Evolutionary conservation across 306 rosid species (phyloP).

Genomic region (Fragaria ananassa): DNA sequence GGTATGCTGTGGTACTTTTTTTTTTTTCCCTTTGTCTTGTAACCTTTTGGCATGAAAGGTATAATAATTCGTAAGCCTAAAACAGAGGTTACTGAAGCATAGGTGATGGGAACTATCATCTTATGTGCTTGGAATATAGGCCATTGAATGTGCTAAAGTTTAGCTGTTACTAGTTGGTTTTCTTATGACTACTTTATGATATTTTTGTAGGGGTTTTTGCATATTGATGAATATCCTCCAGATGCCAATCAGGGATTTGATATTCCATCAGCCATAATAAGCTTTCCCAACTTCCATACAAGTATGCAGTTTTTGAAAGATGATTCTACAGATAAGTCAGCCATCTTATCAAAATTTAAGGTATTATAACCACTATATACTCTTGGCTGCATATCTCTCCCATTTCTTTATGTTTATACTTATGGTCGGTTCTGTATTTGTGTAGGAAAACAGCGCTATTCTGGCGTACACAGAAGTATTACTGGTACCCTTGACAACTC

Average conservation of each 20-base stretch:
- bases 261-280: constrained; percentile 89
- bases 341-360: constrained; percentile 70
- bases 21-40: background rate
- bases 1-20: constrained; percentile 39
- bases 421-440: constrained; percentile 21
- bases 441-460: constrained; percentile 64
- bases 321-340: constrained; percentile 45
- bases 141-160: constrained; percentile 19
- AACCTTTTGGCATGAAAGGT: constrained; percentile 5
- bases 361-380: constrained; percentile 29
- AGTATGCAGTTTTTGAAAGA: constrained; percentile 47
- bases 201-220: constrained; percentile 73
- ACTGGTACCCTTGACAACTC: constrained; percentile 91
- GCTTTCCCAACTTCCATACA: constrained; percentile 68
- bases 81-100: background rate
- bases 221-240: constrained; percentile 93
- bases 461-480: constrained; percentile 80
- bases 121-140: constrained; percentile 5
- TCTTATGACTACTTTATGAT: constrained; percentile 18
- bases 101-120: constrained; percentile 9
- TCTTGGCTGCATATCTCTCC: constrained; percentile 5
- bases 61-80: background rate
- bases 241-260: constrained; percentile 97
- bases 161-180: constrained; percentile 15
- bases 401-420: background rate